Evolutionary conservation across 2,329 filamentous ascomycete genomes (phyloP).

Genomic region (Coniosporium tulheliwenetii): DNA sequence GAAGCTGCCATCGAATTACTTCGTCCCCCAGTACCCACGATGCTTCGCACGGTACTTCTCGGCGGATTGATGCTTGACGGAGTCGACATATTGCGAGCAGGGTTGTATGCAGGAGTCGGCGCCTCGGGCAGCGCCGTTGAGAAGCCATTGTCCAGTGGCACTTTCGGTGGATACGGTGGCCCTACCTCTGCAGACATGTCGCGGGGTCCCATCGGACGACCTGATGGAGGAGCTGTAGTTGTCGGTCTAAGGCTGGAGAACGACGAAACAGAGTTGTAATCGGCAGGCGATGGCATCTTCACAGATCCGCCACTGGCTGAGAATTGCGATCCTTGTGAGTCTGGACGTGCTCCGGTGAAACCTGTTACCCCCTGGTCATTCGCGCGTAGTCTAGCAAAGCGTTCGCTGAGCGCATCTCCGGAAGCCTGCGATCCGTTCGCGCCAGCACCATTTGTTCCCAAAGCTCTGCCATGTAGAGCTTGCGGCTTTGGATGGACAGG

Average conservation of each 20-base stretch:
- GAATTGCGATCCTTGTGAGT: conserved; percentile 11
- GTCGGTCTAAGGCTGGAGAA: conserved; percentile 6
- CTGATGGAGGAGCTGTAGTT: conserved; percentile 3
- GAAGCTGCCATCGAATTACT: conserved; percentile 34
- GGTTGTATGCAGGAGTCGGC: conserved; percentile 63
- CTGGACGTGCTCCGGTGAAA: conserved; percentile 7
- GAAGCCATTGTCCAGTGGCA: conserved; percentile 35
- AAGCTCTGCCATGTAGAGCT: conserved; percentile 45
- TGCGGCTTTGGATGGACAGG: conserved; percentile 51
- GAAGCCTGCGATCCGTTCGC: conserved; percentile 14
- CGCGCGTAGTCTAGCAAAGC: conserved; percentile 13
- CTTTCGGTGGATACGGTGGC: conserved; percentile 24
- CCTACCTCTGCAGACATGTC: conserved; percentile 31
- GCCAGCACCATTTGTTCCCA: conserved; percentile 18
- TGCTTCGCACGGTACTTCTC: conserved; percentile 46
- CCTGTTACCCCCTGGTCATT: conserved; percentile 6
- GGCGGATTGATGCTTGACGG: conserved; percentile 50
- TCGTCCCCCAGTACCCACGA: conserved; percentile 38
- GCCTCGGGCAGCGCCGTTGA: conserved; percentile 48
- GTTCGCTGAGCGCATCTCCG: conserved; percentile 26
- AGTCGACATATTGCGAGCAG: conserved; percentile 55
- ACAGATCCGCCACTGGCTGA: conserved; percentile 15
- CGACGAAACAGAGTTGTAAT: conserved; percentile 13
- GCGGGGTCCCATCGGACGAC: conserved; percentile 31
- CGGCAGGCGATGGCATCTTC: conserved; percentile 25